Evolutionary conservation across 73 alveolate species (phyloP).

Genomic region (Halteria grandinella): DNA sequence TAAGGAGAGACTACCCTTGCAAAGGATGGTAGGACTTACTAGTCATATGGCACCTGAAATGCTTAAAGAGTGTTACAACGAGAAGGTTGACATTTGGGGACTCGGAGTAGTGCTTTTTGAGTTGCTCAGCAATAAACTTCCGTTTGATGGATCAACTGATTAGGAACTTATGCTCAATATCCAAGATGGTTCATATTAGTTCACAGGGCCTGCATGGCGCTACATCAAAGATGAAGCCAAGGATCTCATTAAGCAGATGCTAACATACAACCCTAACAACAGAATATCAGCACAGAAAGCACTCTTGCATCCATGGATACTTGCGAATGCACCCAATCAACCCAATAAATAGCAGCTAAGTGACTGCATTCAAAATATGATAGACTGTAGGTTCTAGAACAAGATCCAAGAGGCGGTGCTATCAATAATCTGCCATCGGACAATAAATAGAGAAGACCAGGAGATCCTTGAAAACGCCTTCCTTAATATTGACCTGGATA

Average conservation of each 20-base stretch:
- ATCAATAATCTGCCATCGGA: neutral
- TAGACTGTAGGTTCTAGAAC: neutral
- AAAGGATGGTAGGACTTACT: neutral
- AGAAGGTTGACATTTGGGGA: slow-evolving; percentile 55
- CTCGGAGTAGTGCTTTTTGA: slow-evolving; percentile 24
- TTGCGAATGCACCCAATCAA: neutral
- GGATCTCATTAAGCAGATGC: slow-evolving; percentile 59
- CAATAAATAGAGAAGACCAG: neutral
- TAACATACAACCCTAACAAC: slow-evolving; percentile 58
- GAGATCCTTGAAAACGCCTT: neutral
- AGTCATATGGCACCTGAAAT: slow-evolving; percentile 2
- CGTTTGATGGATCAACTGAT: slow-evolving; percentile 7
- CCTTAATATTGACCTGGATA: neutral
- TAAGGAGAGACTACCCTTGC: neutral
- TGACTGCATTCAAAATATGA: neutral
- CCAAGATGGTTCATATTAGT: neutral
- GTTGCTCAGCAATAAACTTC: neutral
- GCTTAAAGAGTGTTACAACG: slow-evolving; percentile 36
- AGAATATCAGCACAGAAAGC: slow-evolving; percentile 67
- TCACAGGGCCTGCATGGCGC: slow-evolving; percentile 10
- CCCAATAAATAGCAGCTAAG: neutral
- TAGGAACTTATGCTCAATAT: neutral
- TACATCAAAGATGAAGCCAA: slow-evolving; percentile 40
- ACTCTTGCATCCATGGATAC: slow-evolving; percentile 69
- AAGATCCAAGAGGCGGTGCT: neutral